Evolutionary conservation across 805 yeast species (phyloP), one percentile per base, ranked within the genome.

Genomic region (Nakazawaea ishiwadae): DNA sequence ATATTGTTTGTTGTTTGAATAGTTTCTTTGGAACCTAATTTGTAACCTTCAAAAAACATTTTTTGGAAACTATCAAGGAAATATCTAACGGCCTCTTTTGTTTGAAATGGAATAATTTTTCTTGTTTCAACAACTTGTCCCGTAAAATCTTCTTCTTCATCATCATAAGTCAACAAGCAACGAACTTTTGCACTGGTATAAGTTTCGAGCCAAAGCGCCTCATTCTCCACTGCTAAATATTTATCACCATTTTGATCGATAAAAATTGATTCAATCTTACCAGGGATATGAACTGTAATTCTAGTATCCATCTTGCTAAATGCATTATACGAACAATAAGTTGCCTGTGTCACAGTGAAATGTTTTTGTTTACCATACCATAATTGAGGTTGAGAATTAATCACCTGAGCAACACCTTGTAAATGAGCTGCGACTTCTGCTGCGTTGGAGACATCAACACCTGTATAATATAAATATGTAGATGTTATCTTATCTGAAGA

Each of bases 301-400:
- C 85, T 68, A 58, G 82, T 76, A 56, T 85, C 95, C 33, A 77
- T 72, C 53, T 68, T 75, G 24, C 81, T 71, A 54, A 82, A 63
- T 7, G 71, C 65, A 56, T 82, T 82, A 64, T 76, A 82, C 10
- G 80, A 63, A 36, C 86, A 80, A 53, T 80, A 81, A 0, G 84
- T 75, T 35, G 85, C 78, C 53, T 81, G 77, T n/a, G 79, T 75
- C 9, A 85, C 86, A 51, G 77, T 79, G 73, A 79, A 84, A 45
- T 71, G 71, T 52, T 76, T 84, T 48, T 69, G 72, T 54, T 80
- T 86, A 11, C 90, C 89, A 63, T 84, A 85, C 95, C 95, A 85
- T 34, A 75, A 65, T 57, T 85, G 95, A 5, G 79, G 77, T 24
- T 75, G 64, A 44, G 74, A 77, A 11, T 69, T 65, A 23, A 85